Conservation (phyloP, 2,329 filamentous ascomycete genomes). For the Claviceps cyperi region DNA sequence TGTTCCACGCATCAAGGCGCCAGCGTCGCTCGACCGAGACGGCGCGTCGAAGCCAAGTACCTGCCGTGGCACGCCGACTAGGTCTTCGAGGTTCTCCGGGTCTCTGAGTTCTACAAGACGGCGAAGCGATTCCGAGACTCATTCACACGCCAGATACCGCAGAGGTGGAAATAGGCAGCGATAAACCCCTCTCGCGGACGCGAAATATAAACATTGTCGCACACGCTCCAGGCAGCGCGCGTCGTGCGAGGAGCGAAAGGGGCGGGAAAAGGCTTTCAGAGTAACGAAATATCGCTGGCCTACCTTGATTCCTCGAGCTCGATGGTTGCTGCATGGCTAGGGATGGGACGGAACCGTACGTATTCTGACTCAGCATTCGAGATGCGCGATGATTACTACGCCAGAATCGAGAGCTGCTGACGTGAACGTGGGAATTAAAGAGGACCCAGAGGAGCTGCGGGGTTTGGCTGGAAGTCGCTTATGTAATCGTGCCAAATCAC, state of each 20-base stretch:
- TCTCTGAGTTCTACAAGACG: background rate
- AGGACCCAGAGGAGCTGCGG: conserved; percentile 1
- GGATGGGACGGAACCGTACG: conserved; percentile 1
- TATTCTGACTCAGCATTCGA: conserved; percentile 13
- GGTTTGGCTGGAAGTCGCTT: too few relatives aligned
- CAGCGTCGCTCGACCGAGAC: background rate
- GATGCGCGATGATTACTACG: conserved; percentile 11
- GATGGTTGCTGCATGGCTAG: conserved; percentile 11
- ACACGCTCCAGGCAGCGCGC: background rate
- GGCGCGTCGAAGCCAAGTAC: background rate
- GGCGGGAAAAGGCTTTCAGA: conserved; percentile 1
- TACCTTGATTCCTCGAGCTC: conserved; percentile 10
- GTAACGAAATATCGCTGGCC: conserved; percentile 6
- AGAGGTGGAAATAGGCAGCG: background rate
- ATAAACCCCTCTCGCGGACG: background rate
- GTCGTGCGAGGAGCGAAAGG: background rate
- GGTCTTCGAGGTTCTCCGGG: background rate
- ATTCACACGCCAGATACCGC: background rate
- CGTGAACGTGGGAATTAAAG: conserved; percentile 10
- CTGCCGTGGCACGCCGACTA: background rate
- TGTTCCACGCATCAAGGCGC: background rate
- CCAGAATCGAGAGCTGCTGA: conserved; percentile 11
- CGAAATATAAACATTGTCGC: background rate
- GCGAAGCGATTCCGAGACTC: background rate
- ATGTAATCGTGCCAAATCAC: too few relatives aligned